Conservation (phyloP, 2,329 filamentous ascomycete species). For the Elsinoe necatrix region DNA sequence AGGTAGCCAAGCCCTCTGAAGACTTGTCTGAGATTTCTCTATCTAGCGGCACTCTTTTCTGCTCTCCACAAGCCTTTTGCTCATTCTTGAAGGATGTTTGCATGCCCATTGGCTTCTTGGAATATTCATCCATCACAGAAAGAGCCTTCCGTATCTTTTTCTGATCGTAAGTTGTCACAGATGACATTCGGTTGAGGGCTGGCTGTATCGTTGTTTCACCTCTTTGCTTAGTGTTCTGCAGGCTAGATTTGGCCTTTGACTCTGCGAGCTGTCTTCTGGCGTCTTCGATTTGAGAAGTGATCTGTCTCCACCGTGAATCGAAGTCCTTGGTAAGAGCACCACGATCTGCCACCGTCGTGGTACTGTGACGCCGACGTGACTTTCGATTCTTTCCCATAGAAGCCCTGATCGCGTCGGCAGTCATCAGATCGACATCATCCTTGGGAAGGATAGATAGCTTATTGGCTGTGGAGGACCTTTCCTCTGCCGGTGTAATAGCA, state of each 20-base stretch:
- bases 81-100: constrained; percentile 17
- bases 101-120: constrained; percentile 17
- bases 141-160: not conserved
- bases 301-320: not conserved
- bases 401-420: constrained; percentile 35
- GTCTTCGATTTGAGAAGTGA: constrained; percentile 21
- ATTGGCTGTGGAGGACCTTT: constrained; percentile 17
- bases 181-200: constrained; percentile 25
- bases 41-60: constrained; percentile 7
- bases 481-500: not conserved
- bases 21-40: constrained; percentile 14
- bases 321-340: not conserved
- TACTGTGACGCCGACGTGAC: constrained; percentile 14
- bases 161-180: constrained; percentile 9
- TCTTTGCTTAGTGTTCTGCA: constrained; percentile 5
- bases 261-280: constrained; percentile 27
- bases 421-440: constrained; percentile 36
- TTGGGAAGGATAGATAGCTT: constrained; percentile 29
- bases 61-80: constrained; percentile 1
- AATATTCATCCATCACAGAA: constrained; percentile 13
- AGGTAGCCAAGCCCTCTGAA: not conserved
- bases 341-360: constrained; percentile 17
- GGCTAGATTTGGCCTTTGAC: constrained; percentile 15
- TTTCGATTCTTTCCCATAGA: constrained; percentile 32
- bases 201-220: constrained; percentile 19